Conservation (phyloP, 306 rosid genomes). For the Castanospermum australe region DNA sequence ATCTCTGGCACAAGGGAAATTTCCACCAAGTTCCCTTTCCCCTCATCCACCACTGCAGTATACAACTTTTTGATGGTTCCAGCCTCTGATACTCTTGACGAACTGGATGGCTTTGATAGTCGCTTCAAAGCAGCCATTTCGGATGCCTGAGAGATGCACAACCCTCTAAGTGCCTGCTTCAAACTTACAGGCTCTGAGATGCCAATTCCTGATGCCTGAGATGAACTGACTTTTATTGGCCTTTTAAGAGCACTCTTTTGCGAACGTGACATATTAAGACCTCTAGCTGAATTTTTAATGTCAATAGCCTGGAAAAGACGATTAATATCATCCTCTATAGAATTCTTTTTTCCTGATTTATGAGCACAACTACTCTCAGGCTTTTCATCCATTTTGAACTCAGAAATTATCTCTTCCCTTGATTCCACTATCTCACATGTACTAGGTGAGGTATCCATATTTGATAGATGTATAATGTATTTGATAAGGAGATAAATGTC, state of each 20-base stretch:
- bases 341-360: conserved; percentile 58
- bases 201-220: conserved; percentile 86
- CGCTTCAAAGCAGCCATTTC: conserved; percentile 98
- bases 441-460: conserved; percentile 55
- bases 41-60: conserved; percentile 73
- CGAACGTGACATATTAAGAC: conserved; percentile 42
- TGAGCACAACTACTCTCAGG: conserved; percentile 47
- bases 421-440: conserved; percentile 83
- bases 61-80: conserved; percentile 81
- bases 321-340: conserved; percentile 87
- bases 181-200: conserved; percentile 90
- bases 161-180: conserved; percentile 97
- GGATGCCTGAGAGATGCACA: conserved; percentile 97
- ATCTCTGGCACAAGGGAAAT: conserved; percentile 77
- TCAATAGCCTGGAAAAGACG: conserved; percentile 90
- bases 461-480: conserved; percentile 25
- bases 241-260: conserved; percentile 87
- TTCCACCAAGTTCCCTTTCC: conserved; percentile 69
- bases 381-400: conserved; percentile 42
- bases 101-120: conserved; percentile 64
- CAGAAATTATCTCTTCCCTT: conserved; percentile 54
- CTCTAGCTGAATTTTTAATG: conserved; percentile 57
- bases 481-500: conserved; percentile 24
- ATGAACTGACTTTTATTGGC: conserved; percentile 75
- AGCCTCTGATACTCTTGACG: conserved; percentile 84